Evolutionary conservation across 2,329 filamentous ascomycete species (phyloP), one percentile per base, ranked within the genome.

Genomic region (Bipolaris sorokiniana): DNA sequence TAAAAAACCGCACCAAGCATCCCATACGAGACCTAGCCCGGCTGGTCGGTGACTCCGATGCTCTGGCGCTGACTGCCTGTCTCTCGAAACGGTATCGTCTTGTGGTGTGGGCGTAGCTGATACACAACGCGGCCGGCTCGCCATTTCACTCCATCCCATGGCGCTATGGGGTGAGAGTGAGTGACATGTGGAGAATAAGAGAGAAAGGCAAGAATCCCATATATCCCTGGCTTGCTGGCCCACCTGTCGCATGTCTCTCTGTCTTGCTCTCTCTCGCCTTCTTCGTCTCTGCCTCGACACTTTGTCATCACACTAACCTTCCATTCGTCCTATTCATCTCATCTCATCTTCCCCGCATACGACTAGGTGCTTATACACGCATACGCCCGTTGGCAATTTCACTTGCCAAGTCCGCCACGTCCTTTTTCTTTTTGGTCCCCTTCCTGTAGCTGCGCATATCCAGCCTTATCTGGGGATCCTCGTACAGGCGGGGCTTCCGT

Each of bases 91-190:
- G 52, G 47, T 38, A 31, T 38, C 11, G 37, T 37, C 37, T 51
- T 48, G 20, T 48, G 52, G 47, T 54, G 46, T 54, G 52, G 52
- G 31, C 52, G 52, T 50, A 51, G 52, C 52, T 54, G 52, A 54
- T 51, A 54, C 52, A 45, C 45, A 36, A 36, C 5, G 45, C 45
- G 18, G 45, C 45, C n/a, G 33, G 45, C 22, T 37, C 33, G 31
- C 37, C 33, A 36, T 23, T n/a, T 23, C 33, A 22, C 33, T 37
- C 45, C n/a, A 18, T n/a, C 10, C 42, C 16, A 45, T 31, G 23
- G 23, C 42, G 16, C 37, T 40, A 40, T 40, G 18, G 7, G 18
- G 13, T 23, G 45, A 36, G 22, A 3, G 31, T 3, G 31, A 26
- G 5, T 22, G 28, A 36, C 45, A 36, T 23, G 38, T 41, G 38